Evolutionary conservation across 768 basidiomycete species (phyloP), one percentile per base, ranked within the genome.

Genomic region (Xerocomus spinulosus): DNA sequence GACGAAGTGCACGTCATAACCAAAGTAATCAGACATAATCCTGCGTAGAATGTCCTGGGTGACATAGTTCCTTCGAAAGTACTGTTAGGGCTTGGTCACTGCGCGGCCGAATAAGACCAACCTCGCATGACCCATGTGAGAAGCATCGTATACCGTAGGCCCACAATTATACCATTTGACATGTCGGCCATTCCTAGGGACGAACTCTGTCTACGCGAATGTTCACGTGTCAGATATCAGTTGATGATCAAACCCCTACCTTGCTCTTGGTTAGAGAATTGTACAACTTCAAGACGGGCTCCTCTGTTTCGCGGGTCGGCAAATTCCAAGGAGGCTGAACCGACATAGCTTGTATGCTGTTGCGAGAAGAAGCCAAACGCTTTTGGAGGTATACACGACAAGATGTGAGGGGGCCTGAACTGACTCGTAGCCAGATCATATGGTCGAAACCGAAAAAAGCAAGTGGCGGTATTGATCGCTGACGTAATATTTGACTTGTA

Each of bases 101-200:
- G 47, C 29, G 29, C 17, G n/a, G 53, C 33, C 30, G 25, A 30
- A 47, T 28, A 24, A 7, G 10, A 25, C 54, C 7, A 18, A 95
- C 92, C 94, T 82, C 7, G 96, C 96, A 72, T 99, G 96, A 6
- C 96, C 96, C 90, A 99, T 92, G 67, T 99, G 96, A 34, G 92
- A 87, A 12, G 92, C 83, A 74, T 99, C 96, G 66, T 99, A 99
- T 9, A 99, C 96, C 0, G 96, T 99, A 15, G 96, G 95, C 9
- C 96, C 95, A 61, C 96, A 99, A 66, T 96, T 97, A 66, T 99
- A 98, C 94, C 94, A 98, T 59, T 94, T 93, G n/a, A 95, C 82
- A 55, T 79, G 79, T 2, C 79, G 77, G 0, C 84, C 85, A 52
- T 79, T 71, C 43, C 63, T 73, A 6, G 92, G 82, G 30, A 85